A percentile compares a stretch with the other conserved stretches of the same genome.
Conservation (phyloP, 352 stramenopile species). For the Pythium vanterpoolii region DNA sequence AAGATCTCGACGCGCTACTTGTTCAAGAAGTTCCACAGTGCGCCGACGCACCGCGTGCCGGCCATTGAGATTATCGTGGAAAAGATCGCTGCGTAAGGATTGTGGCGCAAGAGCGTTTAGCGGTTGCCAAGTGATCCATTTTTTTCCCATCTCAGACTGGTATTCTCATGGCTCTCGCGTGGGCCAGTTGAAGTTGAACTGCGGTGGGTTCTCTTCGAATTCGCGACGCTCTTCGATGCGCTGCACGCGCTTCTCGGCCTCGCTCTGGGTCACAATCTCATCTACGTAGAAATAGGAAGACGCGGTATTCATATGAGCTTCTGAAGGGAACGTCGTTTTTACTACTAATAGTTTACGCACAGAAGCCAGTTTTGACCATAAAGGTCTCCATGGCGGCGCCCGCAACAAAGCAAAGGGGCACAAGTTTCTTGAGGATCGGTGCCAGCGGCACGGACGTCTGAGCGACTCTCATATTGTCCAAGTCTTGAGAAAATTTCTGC, state of each 20-base stretch:
- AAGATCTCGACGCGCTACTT: constrained; percentile 76
- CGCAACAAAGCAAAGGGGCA: constrained; percentile 83
- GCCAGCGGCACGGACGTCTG: constrained; percentile 39
- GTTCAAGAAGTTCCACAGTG: constrained; percentile 47
- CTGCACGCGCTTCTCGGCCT: constrained; percentile 68
- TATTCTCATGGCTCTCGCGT: constrained; percentile 13
- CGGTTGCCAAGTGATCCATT: too few relatives aligned
- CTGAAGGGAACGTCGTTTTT: not conserved
- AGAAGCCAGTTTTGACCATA: constrained; percentile 90
- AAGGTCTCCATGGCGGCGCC: constrained; percentile 84
- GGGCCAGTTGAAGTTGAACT: constrained; percentile 22
- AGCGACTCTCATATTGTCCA: too few relatives aligned
- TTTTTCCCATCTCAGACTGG: not conserved
- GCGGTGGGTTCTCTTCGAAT: constrained; percentile 29
- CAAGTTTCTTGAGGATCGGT: constrained; percentile 78
- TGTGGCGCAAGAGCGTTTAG: too few relatives aligned
- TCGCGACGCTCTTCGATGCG: constrained; percentile 50
- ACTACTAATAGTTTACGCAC: constrained; percentile 36
- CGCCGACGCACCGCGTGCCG: constrained; percentile 56
- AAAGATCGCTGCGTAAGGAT: constrained; percentile 21
- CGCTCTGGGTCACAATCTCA: constrained; percentile 76
- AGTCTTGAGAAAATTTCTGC: not conserved
- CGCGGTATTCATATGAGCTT: constrained; percentile 8
- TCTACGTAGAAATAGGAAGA: constrained; percentile 46
- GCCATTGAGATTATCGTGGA: constrained; percentile 70